Evolutionary conservation across 305 asterid genomes (phyloP).

Genomic region (Solanum hybrid): DNA sequence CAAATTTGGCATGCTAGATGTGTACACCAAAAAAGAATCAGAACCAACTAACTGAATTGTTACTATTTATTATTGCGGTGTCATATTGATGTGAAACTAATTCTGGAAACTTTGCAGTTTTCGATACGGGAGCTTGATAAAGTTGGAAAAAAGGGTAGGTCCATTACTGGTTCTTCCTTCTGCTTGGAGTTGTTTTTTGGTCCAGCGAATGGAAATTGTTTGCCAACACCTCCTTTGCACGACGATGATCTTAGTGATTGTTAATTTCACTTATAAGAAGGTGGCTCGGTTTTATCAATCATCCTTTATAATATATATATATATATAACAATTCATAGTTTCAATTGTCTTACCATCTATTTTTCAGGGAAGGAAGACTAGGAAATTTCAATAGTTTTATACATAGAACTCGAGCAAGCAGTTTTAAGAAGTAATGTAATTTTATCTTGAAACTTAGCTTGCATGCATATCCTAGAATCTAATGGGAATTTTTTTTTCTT

Average conservation of each 20-base stretch:
- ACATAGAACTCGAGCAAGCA: not conserved
- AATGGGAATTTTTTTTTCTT: not conserved
- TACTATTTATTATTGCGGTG: not conserved
- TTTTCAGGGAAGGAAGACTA: slow-evolving; percentile 2
- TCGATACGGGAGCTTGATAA: slow-evolving; percentile 53
- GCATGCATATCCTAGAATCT: not conserved
- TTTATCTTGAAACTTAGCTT: not conserved
- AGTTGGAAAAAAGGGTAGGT: slow-evolving; percentile 53
- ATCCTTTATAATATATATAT: not conserved
- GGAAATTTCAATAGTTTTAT: slow-evolving; percentile 1
- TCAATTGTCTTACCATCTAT: not conserved
- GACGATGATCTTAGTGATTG: slow-evolving; percentile 11
- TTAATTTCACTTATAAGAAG: not conserved
- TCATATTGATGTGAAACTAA: not conserved
- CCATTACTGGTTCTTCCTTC: slow-evolving; percentile 63
- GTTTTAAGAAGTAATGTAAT: not conserved
- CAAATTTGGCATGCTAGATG: not conserved
- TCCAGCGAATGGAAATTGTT: slow-evolving; percentile 36
- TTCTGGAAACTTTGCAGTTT: slow-evolving; percentile 27
- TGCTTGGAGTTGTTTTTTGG: slow-evolving; percentile 69
- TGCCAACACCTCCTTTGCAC: slow-evolving; percentile 17
- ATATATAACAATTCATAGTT: not conserved
- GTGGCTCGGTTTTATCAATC: not conserved
- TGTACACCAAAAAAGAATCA: not conserved
- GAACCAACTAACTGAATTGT: not conserved